phyloP scores from a whole-genome alignment of 2,329 filamentous ascomycete genomes.

The Verticillium longisporum region DNA sequence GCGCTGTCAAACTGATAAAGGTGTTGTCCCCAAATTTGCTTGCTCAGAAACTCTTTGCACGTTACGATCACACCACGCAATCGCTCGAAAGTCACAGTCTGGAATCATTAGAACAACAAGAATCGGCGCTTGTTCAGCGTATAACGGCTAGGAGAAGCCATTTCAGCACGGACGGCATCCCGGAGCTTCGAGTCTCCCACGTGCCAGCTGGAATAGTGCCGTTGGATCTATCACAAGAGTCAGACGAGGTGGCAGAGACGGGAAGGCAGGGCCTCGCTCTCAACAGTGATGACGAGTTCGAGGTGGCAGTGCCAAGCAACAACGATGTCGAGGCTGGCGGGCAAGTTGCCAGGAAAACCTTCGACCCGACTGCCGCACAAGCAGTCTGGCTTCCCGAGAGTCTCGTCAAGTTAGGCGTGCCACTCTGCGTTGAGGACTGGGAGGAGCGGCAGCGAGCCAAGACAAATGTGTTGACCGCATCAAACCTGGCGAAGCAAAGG shows the following conservation, averaged over 20 bases:
- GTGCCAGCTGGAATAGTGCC: constrained; percentile 70
- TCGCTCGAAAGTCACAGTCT: constrained; percentile 4
- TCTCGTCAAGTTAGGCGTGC: constrained; percentile 14
- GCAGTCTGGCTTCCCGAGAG: constrained; percentile 31
- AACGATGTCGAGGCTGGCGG: neutral
- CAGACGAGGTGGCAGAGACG: constrained; percentile 49
- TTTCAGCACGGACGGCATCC: constrained; percentile 64
- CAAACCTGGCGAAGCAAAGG: constrained; percentile 10
- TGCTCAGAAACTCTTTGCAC: constrained; percentile 46
- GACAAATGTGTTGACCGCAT: constrained; percentile 12
- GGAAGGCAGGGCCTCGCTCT: constrained; percentile 49
- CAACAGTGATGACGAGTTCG: constrained; percentile 61
- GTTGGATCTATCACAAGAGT: constrained; percentile 68
- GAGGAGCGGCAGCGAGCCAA: constrained; percentile 21
- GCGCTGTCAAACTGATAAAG: constrained; percentile 78
- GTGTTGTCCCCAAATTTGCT: constrained; percentile 73
- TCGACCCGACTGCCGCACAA: constrained; percentile 60
- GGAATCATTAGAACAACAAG: constrained; percentile 29
- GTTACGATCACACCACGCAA: constrained; percentile 20
- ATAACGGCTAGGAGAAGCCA: constrained; percentile 66
- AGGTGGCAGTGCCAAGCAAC: constrained; percentile 12
- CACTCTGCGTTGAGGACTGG: constrained; percentile 13
- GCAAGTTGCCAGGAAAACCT: constrained; percentile 42
- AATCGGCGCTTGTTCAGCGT: constrained; percentile 50
- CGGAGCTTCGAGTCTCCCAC: constrained; percentile 74